Conservation (phyloP, 1,284 basidiomycete genomes). For the Blastosporella zonata region DNA sequence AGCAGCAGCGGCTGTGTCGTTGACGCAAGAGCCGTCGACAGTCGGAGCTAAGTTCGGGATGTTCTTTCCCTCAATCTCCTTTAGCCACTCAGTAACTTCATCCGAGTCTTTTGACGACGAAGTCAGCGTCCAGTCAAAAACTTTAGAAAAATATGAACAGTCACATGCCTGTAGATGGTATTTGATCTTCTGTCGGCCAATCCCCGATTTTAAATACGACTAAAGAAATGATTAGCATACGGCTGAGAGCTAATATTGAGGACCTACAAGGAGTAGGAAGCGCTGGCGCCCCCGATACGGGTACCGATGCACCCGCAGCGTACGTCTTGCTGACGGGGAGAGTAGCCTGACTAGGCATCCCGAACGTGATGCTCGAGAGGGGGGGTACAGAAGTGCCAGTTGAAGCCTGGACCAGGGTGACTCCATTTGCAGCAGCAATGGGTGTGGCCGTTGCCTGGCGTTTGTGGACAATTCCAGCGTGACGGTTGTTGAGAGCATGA, state of each 20-base stretch:
- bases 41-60: constrained; percentile 66
- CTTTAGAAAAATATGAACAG: not conserved
- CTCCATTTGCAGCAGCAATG: constrained; percentile 30
- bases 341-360: constrained; percentile 59
- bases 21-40: constrained; percentile 61
- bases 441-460: constrained; percentile 24
- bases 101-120: constrained; percentile 43
- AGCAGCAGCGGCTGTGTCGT: constrained; percentile 56
- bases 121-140: constrained; percentile 4
- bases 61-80: constrained; percentile 66
- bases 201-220: constrained; percentile 47
- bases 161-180: constrained; percentile 59
- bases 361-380: constrained; percentile 62
- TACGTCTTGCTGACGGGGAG: constrained; percentile 51
- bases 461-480: constrained; percentile 26
- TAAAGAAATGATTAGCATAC: constrained; percentile 24
- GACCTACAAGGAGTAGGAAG: constrained; percentile 63
- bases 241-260: not conserved
- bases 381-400: constrained; percentile 44
- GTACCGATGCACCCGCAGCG: constrained; percentile 55
- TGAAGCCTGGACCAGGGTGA: constrained; percentile 29
- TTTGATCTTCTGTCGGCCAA: constrained; percentile 70
- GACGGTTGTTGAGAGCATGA: constrained; percentile 27
- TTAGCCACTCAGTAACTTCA: constrained; percentile 73
- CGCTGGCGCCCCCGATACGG: constrained; percentile 59